phyloP scores from a whole-genome alignment of 495 filamentous ascomycete species.

The Jackrogersella multiformis region DNA sequence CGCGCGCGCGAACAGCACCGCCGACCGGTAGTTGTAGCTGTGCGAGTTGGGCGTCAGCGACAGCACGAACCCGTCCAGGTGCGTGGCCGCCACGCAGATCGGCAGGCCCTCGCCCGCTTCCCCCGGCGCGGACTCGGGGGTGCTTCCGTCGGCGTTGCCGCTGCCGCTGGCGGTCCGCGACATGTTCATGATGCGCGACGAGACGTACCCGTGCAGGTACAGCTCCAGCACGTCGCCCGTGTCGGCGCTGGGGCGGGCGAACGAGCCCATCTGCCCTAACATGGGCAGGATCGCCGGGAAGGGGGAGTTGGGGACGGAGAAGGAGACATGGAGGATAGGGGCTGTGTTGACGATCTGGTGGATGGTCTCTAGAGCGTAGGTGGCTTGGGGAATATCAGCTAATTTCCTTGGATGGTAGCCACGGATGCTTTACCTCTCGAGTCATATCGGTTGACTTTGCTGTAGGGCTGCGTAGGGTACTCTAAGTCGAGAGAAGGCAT shows the following conservation, averaged over 20 bases:
- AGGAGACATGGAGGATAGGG: conserved; percentile 85
- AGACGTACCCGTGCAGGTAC: conserved; percentile 90
- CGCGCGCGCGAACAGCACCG: conserved; percentile 80
- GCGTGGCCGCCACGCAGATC: conserved; percentile 71
- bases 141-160: too few species aligned
- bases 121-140: conserved; percentile 48
- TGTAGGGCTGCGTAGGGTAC: conserved; percentile 72
- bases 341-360: conserved; percentile 81
- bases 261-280: conserved; percentile 86
- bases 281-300: conserved; percentile 80
- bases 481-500: conserved; percentile 64
- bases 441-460: conserved; percentile 77
- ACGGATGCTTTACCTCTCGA: conserved; percentile 63
- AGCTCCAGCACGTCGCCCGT: conserved; percentile 75
- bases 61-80: conserved; percentile 77
- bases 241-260: conserved; percentile 67
- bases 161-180: conserved; percentile 56
- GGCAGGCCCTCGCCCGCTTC: conserved; percentile 57
- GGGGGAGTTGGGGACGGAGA: conserved; percentile 69
- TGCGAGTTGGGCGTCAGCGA: conserved; percentile 81
- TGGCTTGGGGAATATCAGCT: conserved; percentile 56
- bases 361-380: conserved; percentile 79
- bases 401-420: not conserved
- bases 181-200: conserved; percentile 78
- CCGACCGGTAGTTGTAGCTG: conserved; percentile 90